phyloP scores from a whole-genome alignment of 2,329 filamentous ascomycete species.

The Nigrograna mackinnonii region DNA sequence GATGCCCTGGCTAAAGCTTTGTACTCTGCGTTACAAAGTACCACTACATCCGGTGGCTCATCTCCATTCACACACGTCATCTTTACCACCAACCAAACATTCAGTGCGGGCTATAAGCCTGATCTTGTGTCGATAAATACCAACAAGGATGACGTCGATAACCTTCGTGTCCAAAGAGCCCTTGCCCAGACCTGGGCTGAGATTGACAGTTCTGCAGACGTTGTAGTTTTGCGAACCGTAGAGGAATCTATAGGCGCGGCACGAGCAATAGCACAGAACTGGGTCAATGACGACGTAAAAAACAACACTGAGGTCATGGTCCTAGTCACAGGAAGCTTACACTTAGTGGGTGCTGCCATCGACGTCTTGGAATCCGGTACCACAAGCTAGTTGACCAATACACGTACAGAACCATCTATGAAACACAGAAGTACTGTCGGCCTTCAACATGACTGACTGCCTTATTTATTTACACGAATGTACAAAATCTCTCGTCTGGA shows the following conservation, averaged over 20 bases:
- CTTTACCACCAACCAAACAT: constrained; percentile 80
- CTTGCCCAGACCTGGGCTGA: constrained; percentile 63
- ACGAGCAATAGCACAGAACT: constrained; percentile 42
- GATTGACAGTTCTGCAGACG: constrained; percentile 43
- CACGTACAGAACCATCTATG: too few species aligned
- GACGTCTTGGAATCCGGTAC: constrained; percentile 69
- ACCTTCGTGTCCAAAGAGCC: constrained; percentile 67
- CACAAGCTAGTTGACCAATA: too few species aligned
- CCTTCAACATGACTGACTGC: too few species aligned
- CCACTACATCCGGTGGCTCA: constrained; percentile 23
- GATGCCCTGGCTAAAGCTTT: constrained; percentile 66
- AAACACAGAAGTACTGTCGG: too few species aligned
- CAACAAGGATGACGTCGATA: constrained; percentile 60
- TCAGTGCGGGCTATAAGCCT: constrained; percentile 63
- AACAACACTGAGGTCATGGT: constrained; percentile 59
- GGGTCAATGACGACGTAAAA: constrained; percentile 20
- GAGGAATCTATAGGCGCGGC: constrained; percentile 69
- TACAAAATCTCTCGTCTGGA: too few species aligned
- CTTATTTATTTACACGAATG: too few species aligned
- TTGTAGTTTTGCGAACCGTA: constrained; percentile 67
- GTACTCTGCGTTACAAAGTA: constrained; percentile 56
- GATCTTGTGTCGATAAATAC: constrained; percentile 67
- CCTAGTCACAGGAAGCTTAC: constrained; percentile 80
- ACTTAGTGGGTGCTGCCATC: constrained; percentile 79
- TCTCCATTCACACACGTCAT: constrained; percentile 71